Conservation (phyloP, 768 basidiomycete genomes). For the Termitomyces sp. region DNA sequence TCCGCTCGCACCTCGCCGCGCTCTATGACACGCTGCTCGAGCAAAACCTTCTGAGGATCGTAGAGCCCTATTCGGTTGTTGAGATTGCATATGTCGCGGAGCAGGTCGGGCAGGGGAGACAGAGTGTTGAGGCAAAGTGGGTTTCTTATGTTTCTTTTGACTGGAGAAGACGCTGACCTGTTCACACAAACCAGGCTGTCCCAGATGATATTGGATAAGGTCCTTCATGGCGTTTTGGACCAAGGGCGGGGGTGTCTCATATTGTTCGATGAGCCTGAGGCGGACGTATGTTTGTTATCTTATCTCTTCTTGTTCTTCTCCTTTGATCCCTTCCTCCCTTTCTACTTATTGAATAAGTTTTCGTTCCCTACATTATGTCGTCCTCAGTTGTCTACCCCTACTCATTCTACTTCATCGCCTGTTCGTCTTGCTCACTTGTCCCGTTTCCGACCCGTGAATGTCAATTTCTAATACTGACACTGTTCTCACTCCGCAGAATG, state of each 20-base stretch:
- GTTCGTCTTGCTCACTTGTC: too few species aligned
- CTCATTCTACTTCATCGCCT: not conserved
- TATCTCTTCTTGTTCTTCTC: not conserved
- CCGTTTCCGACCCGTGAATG: not conserved
- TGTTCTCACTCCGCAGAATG: conserved; percentile 46
- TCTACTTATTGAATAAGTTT: not conserved
- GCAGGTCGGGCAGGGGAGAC: conserved; percentile 77
- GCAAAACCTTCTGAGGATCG: conserved; percentile 91
- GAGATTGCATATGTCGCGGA: conserved; percentile 91
- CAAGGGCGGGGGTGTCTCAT: conserved; percentile 90
- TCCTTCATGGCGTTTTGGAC: conserved; percentile 93
- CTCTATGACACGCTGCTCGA: conserved; percentile 95
- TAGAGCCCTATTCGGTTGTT: conserved; percentile 92
- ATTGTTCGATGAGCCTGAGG: conserved; percentile 83
- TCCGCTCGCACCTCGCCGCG: conserved; percentile 89
- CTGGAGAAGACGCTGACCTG: not conserved
- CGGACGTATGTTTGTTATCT: conserved; percentile 55
- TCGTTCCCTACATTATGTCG: not conserved
- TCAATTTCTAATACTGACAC: not conserved
- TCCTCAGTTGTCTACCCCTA: not conserved
- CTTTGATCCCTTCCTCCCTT: not conserved
- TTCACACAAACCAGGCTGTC: conserved; percentile 53
- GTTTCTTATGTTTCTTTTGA: conserved; percentile 18
- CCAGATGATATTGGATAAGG: conserved; percentile 97
- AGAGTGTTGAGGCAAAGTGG: conserved; percentile 88